Evolutionary conservation across 2,329 filamentous ascomycete genomes (phyloP), one percentile per base, ranked within the genome.

Genomic region (Thielaviopsis cerberus): DNA sequence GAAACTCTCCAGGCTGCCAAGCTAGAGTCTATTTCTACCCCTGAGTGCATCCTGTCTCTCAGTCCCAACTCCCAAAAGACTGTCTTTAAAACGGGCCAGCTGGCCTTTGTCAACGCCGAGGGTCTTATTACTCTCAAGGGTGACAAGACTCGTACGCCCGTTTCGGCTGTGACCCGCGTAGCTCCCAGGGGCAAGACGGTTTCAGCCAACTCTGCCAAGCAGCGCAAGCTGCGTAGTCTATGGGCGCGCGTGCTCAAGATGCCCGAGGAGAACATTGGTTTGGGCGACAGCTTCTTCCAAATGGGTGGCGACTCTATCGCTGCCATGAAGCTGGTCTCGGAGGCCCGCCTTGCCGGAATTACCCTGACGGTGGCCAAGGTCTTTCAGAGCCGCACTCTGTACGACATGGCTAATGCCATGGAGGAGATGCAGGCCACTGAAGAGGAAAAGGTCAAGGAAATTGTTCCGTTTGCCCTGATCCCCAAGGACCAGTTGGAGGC

Each of bases 311-410:
- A 82, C 66, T 82, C 79, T 0, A 77, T 82, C 25, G 68, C 73
- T 1, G 78, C 78, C 1, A 83, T 83, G 77, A 79, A 77, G 64
- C 68, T 83, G 0, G 79, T 81, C 0, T 76, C 78, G 2, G 74
- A 76, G 57, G 73, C 76, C 1, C 70, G 78, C 23, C 68, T 70
- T 1, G 71, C 73, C 24, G 74, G 73, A 0, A 65, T 78, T 54
- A 68, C 70, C 7, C 63, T 82, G 24, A 76, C 72, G 0, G 79
- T 82, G 1, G 74, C 76, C 1, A 72, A 78, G 25, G 75, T 81
- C 58, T 81, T 83, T 68, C 68, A 70, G 63, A 71, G 70, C 67
- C 67, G 70, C 22, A 71, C 70, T 8, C 65, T 76, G 8, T 71
- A 71, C 56, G 77, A 81, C 58, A 76, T 82, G 66, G 78, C 80